Base-by-base conservation (phyloP, 139 green algal genomes). In the Chlorella sp. region DNA sequence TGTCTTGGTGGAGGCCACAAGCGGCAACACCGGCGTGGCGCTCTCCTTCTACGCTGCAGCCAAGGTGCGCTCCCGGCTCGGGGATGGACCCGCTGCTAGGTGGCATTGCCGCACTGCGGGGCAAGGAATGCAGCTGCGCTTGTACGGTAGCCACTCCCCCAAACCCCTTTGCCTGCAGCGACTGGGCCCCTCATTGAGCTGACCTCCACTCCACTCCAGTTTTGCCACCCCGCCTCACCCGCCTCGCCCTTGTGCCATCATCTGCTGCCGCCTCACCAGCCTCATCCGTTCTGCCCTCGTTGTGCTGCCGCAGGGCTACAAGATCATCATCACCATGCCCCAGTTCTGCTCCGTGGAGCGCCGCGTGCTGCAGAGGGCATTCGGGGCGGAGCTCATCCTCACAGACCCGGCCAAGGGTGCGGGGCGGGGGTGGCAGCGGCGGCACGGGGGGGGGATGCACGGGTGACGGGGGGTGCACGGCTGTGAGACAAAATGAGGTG, bases 301-400 rank as follows among this genome's bases (percentile, higher is more conserved):
- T 3, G 2, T 18, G 28, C 71, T 21, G 19, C 32, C 71, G 2
- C 37, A 81, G 36, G 39, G 39, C 18, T 83, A 83, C 77, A 30
- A 53, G 16, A n/a, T 83, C 37, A 60, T 99, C 24, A 95, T 99
- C 11, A 99, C 98, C 71, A 99, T 99, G 98, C 98, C 98, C 2
- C 97, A 97, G 16, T 98, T 96, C 91, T 99, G 99, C 98, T 98
- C 95, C 18, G 88, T 99, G 30, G 98, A 99, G 93, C 94, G 98
- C 16, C 92, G 98, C 53, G 95, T 99, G 39, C 92, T 99, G 93
- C 95, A 99, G 83, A 91, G 93, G 18, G 98, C 98, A 32, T 98
- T 98, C 91, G 97, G 97, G 0, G 92, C 92, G 9, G 36, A 92
- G 86, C 84, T 94, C 24, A 83, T 91, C 24, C 60, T 92, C 30